These are phyloP conservation scores for Cymbidium sinense DNA, from an alignment of 106 monocot genomes.

Conservation along the genomic window DNA sequence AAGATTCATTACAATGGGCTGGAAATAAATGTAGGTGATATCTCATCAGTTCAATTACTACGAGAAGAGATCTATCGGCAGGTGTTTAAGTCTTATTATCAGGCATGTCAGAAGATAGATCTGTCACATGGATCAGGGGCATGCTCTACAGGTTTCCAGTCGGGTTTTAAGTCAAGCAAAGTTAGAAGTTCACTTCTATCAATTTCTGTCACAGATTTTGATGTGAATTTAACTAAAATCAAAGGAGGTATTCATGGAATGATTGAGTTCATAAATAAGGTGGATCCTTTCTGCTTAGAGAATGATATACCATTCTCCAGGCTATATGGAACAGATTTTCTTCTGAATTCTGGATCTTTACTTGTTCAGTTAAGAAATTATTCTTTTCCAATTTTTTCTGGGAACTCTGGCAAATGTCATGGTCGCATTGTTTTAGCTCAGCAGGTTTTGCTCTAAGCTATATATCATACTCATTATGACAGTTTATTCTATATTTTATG, in stretches of 20 bases:
- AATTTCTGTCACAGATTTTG: constrained; percentile 66
- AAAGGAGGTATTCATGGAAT: constrained; percentile 68
- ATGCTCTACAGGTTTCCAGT: constrained; percentile 60
- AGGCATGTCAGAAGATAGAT: constrained; percentile 60
- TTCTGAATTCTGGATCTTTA: constrained; percentile 49
- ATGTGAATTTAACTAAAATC: constrained; percentile 59
- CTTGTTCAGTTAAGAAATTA: constrained; percentile 64
- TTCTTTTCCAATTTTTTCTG: constrained; percentile 74
- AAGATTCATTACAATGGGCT: constrained; percentile 34
- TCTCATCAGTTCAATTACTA: constrained; percentile 30
- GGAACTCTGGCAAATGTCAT: constrained; percentile 59
- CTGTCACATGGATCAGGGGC: constrained; percentile 61
- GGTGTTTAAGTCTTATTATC: constrained; percentile 63
- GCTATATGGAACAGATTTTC: constrained; percentile 72
- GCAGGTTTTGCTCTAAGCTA: constrained; percentile 42
- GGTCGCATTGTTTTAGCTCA: constrained; percentile 78
- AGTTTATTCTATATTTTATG: background rate
- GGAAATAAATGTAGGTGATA: constrained; percentile 40
- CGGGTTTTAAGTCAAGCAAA: constrained; percentile 67
- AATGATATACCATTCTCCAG: constrained; percentile 78
- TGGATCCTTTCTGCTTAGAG: constrained; percentile 50
- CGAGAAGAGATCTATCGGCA: constrained; percentile 70
- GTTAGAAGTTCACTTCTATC: constrained; percentile 62
- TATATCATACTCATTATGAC: background rate
- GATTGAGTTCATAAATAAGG: constrained; percentile 69